Base-by-base conservation (phyloP, 2,329 filamentous ascomycete species). In the Talaromyces sp. region DNA sequence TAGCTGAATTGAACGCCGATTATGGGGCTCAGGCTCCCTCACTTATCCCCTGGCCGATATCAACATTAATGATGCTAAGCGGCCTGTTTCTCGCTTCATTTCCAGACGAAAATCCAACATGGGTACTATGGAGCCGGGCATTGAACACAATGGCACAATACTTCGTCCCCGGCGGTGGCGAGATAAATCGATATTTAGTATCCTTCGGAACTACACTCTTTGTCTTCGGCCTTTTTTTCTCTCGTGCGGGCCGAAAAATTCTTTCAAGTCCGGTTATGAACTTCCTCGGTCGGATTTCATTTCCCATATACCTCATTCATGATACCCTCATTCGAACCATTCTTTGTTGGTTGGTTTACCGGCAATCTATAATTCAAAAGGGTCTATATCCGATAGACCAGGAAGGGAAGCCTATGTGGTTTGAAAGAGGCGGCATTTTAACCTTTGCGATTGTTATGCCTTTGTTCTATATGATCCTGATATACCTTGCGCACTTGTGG, bases 221-320 rank as follows among this genome's bases (percentile, higher is more conserved):
- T 13, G 61, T 63, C 49, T 39, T 59, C 9, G 62, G 63, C 4
- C 58, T 65, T 9, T 62, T 65, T 27, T 63, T 66, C 53, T 67
- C 65, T 3, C 52, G 47, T 22, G 52, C 58, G 39, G 55, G 58
- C 3, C 52, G 58, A n/a, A 52, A 46, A 3, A 9, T 65, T 27
- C 52, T 68, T 3, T 56, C 60, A 6, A 35, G 39, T 4, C 59
- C 62, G 2, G 20, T 67, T 10, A 58, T 66, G 49, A 65, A 62
- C 33, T 68, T 64, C 54, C 47, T 68, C 6, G 66, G 66, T 9
- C 60, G 62, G 0, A 55, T 63, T 13, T 67, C 64, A 9, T 66
- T 68, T 53, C 57, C 65, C 10, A 60, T 68, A 9, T 68, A 68
- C 51, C 51, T 68, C 8, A 47, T 68, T 5, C 66, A 68, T 54